phyloP scores from a whole-genome alignment of 2,329 filamentous ascomycete species.

The Arthrobotrys musiformis region DNA sequence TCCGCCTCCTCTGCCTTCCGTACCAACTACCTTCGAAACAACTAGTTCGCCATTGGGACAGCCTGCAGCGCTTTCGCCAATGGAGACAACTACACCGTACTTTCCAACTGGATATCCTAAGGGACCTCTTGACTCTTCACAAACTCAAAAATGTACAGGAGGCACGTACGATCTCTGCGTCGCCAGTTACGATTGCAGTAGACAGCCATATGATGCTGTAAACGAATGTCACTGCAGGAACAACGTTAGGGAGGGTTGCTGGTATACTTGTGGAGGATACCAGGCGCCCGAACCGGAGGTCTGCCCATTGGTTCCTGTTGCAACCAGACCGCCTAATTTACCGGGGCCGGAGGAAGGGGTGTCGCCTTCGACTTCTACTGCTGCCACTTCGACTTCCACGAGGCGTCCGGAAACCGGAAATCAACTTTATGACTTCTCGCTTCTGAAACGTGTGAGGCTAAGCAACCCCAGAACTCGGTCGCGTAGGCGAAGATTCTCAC shows the following conservation, averaged over 20 bases:
- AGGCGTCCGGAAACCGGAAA: not conserved
- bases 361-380: no score
- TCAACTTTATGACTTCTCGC: not conserved
- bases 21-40: not conserved
- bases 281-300: constrained; percentile 8
- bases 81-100: not conserved
- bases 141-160: constrained; percentile 34
- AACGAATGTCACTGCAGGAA: constrained; percentile 49
- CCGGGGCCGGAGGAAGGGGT: constrained; percentile 9
- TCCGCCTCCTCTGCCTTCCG: not conserved
- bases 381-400: no score
- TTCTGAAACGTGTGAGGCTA: not conserved
- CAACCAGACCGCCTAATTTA: constrained; percentile 23
- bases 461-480: not conserved
- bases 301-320: constrained; percentile 28
- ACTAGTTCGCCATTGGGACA: not conserved
- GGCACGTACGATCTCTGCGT: constrained; percentile 36
- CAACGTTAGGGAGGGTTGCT: constrained; percentile 42
- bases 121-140: constrained; percentile 37
- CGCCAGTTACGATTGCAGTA: constrained; percentile 27
- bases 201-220: not conserved
- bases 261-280: constrained; percentile 30
- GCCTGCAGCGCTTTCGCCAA: constrained; percentile 2
- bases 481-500: not conserved
- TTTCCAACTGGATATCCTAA: not conserved